Percentiles rank a stretch among this genome's conserved stretches.
Evolutionary conservation across 768 basidiomycete species (phyloP).

Genomic region (Gelatoporia subvermispora): DNA sequence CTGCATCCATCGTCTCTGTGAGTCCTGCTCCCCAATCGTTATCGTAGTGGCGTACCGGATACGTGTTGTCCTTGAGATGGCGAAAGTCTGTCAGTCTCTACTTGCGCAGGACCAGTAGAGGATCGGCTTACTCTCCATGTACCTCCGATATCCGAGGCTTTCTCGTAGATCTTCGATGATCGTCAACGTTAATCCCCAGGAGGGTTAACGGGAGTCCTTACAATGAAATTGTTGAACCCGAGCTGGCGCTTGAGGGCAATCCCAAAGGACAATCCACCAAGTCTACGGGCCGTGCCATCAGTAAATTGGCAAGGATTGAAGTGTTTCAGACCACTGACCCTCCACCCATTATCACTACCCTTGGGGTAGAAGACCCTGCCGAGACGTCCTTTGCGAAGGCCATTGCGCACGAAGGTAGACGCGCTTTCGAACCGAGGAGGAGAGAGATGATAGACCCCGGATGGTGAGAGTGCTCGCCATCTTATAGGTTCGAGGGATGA

Average conservation of each 20-base stretch:
- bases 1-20: conserved; percentile 1
- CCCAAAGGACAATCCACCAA: conserved; percentile 26
- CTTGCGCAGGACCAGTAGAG: too few species aligned
- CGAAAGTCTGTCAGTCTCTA: too few species aligned
- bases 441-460: too few species aligned
- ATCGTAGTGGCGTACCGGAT: conserved; percentile 14
- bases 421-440: too few species aligned
- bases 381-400: too few species aligned
- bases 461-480: too few species aligned
- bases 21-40: too few species aligned
- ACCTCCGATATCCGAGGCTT: conserved; percentile 21
- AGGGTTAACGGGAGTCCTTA: conserved; percentile 1
- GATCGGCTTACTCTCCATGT: conserved; percentile 15
- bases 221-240: conserved; percentile 25
- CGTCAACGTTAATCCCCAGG: too few species aligned
- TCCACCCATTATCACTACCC: conserved; percentile 22
- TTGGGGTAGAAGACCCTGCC: too few species aligned
- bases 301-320: background rate
- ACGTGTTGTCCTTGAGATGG: conserved; percentile 14
- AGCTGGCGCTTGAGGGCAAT: conserved; percentile 28
- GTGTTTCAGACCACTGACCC: conserved; percentile 14
- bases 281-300: conserved; percentile 5
- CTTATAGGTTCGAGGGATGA: too few species aligned
- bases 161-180: conserved; percentile 28
- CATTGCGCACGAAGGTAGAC: too few species aligned